Conservation (phyloP, 2,329 filamentous ascomycete species). For the Lachnellula arida region DNA sequence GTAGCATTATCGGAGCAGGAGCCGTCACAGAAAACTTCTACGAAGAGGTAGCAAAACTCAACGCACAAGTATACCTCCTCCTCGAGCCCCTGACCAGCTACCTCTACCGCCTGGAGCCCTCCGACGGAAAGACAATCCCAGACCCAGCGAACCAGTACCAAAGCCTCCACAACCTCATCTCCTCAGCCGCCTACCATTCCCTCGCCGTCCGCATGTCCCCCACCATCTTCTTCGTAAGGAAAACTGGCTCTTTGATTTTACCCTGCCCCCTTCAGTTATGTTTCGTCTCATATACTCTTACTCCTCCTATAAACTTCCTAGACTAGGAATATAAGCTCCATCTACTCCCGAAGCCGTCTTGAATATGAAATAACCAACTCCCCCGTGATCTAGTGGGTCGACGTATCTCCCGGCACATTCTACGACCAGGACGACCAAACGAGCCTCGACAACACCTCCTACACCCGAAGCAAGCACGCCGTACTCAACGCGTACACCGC, state of each 20-base stretch:
- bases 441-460: conserved; percentile 9
- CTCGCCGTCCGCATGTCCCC: conserved; percentile 21
- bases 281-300: too few species aligned
- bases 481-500: not conserved
- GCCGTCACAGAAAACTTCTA: conserved; percentile 31
- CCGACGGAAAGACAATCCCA: conserved; percentile 1
- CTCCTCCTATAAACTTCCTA: too few species aligned
- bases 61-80: conserved; percentile 43
- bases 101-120: conserved; percentile 14
- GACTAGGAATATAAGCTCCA: too few species aligned
- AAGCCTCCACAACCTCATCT: conserved; percentile 25
- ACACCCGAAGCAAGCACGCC: conserved; percentile 9
- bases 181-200: conserved; percentile 23
- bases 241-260: too few species aligned
- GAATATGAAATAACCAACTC: too few species aligned
- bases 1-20: conserved; percentile 15
- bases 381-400: conserved; percentile 4
- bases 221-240: conserved; percentile 20
- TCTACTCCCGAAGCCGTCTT: too few species aligned
- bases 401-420: conserved; percentile 11
- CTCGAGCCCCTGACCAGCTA: conserved; percentile 22
- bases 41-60: conserved; percentile 44
- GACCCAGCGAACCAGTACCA: conserved; percentile 17
- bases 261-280: too few species aligned
- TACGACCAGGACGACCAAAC: conserved; percentile 19